Percentiles rank a stretch among this genome's conserved stretches.
Conservation (phyloP, 345 rosid genomes). For the Gossypium herbaceum region DNA sequence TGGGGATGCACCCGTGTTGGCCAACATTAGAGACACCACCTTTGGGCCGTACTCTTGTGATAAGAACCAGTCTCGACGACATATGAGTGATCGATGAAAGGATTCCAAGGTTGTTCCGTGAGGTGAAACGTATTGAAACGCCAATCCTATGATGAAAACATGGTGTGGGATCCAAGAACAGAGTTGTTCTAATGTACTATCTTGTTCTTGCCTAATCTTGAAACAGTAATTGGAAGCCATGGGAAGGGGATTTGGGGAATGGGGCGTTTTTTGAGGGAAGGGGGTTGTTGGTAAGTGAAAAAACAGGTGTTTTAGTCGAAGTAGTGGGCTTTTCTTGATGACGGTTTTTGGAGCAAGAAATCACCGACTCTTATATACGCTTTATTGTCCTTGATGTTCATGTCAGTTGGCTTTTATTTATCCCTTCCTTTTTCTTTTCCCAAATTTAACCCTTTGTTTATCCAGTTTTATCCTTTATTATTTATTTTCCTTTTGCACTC, state of each 20-base stretch:
- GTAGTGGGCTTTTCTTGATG: too few species aligned
- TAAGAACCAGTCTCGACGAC: not conserved
- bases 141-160: not conserved
- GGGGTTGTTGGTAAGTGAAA: too few species aligned
- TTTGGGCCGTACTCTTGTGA: not conserved
- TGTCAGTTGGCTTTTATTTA: too few species aligned
- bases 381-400: too few species aligned
- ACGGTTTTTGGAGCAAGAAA: too few species aligned
- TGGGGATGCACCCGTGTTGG: not conserved
- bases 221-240: not conserved
- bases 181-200: not conserved
- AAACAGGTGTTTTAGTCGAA: too few species aligned
- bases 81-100: not conserved
- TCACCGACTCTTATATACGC: too few species aligned
- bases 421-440: too few species aligned
- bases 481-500: too few species aligned
- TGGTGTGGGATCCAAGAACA: not conserved
- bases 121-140: not conserved
- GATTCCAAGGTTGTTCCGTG: not conserved
- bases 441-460: too few species aligned
- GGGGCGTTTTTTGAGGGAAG: not conserved
- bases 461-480: too few species aligned
- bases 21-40: not conserved
- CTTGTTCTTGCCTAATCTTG: not conserved
- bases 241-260: not conserved